Evolutionary conservation across 139 green algal species (phyloP).

Genomic region (Tetraselmis striata): DNA sequence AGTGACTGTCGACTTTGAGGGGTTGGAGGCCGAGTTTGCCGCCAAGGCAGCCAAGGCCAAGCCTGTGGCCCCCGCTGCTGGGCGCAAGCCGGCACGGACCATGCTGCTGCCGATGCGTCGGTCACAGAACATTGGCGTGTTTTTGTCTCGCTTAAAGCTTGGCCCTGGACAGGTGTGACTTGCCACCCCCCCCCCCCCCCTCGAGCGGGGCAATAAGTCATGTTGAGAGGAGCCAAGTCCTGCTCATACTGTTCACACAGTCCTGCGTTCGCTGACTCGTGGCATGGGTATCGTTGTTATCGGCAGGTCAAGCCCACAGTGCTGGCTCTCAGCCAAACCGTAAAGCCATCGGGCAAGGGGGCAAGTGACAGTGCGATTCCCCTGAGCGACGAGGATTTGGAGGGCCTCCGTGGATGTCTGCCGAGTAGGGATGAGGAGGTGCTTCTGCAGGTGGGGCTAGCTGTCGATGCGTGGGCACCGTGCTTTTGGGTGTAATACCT

Average conservation of each 20-base stretch:
- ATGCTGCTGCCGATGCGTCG: constrained; percentile 28
- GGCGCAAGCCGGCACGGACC: not conserved
- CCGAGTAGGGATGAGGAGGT: constrained; percentile 29
- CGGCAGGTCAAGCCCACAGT: constrained; percentile 19
- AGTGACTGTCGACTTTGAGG: constrained; percentile 20
- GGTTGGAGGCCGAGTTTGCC: constrained; percentile 36
- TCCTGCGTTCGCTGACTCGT: too few species aligned
- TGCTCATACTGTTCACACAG: too few species aligned
- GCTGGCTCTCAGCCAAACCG: not conserved
- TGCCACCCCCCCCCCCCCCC: too few species aligned
- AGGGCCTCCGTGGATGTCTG: constrained; percentile 20
- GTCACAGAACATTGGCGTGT: constrained; percentile 31
- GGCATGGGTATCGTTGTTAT: too few species aligned
- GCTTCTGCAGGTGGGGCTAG: constrained; percentile 10
- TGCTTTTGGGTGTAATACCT: too few species aligned
- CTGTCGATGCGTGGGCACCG: too few species aligned
- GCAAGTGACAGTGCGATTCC: too few species aligned
- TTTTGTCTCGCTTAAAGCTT: constrained; percentile 31
- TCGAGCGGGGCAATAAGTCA: too few species aligned
- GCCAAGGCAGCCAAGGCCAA: not conserved
- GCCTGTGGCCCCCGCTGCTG: not conserved
- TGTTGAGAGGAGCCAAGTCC: too few species aligned
- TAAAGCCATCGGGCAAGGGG: too few species aligned
- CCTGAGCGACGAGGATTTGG: constrained; percentile 27
- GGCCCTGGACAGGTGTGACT: too few species aligned